phyloP scores from a whole-genome alignment of 164 flowering plant genomes.

The Stephania japonica region DNA sequence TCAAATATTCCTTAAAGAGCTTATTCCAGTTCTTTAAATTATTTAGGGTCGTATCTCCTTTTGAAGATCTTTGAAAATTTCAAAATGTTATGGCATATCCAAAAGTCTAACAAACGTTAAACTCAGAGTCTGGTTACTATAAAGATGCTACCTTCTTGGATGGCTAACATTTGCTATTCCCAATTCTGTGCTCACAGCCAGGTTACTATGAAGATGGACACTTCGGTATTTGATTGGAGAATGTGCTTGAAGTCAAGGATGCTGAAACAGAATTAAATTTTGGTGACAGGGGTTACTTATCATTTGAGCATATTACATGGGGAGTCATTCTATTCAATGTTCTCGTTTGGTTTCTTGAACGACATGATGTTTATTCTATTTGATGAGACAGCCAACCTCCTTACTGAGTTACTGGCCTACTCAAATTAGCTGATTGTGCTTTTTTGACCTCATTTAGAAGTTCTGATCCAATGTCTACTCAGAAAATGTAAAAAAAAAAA shows the following conservation, averaged over 20 bases:
- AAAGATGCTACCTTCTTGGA: not conserved
- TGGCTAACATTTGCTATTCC: not conserved
- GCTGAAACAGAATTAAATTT: slow-evolving; percentile 85
- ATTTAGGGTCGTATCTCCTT: too few relatives aligned
- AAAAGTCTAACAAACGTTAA: too few relatives aligned
- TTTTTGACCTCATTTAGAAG: not conserved
- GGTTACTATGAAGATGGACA: slow-evolving; percentile 97
- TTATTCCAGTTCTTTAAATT: not conserved
- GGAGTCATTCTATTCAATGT: slow-evolving; percentile 25
- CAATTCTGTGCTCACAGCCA: slow-evolving; percentile 56
- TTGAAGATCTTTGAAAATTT: too few relatives aligned
- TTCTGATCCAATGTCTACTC: not conserved
- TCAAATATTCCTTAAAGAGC: not conserved
- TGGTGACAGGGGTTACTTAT: slow-evolving; percentile 82
- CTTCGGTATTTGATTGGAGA: slow-evolving; percentile 95
- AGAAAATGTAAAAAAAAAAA: too few relatives aligned
- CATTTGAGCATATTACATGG: slow-evolving; percentile 98
- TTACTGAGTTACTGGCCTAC: not conserved
- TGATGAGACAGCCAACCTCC: not conserved
- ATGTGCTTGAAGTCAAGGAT: slow-evolving; percentile 79
- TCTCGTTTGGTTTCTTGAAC: not conserved
- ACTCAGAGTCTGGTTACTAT: too few relatives aligned
- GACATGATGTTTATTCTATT: not conserved
- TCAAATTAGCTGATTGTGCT: not conserved
- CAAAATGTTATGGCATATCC: too few relatives aligned